Percentiles rank a stretch among this genome's conserved stretches.
Conservation (phyloP, 208 protist genomes). For the Angomonas ambiguus region DNA sequence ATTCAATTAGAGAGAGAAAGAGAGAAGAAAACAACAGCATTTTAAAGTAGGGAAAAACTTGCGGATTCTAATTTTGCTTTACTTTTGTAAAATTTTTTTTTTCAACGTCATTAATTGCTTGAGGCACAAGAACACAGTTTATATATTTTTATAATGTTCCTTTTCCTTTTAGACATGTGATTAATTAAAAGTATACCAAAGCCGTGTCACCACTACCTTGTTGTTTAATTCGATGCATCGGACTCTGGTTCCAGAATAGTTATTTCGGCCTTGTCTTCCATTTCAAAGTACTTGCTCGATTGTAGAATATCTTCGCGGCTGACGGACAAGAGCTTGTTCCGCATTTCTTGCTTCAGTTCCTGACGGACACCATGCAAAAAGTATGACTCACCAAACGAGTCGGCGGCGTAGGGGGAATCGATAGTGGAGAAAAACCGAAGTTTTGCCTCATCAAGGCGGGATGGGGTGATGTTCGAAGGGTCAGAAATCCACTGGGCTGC, state of each 20-base stretch:
- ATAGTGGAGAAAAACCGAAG: conserved; percentile 81
- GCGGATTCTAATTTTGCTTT: too few species aligned
- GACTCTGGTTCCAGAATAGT: conserved; percentile 29
- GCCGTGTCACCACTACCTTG: too few species aligned
- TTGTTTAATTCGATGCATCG: conserved; percentile 3
- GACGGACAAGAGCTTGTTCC: conserved; percentile 61
- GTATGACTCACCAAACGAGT: conserved; percentile 76
- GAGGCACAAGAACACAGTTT: too few species aligned
- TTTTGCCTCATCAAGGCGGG: conserved; percentile 78
- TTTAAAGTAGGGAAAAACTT: too few species aligned
- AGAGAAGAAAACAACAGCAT: too few species aligned
- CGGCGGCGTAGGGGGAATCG: conserved; percentile 83
- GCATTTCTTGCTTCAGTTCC: conserved; percentile 72
- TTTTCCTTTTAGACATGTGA: background rate
- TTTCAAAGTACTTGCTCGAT: conserved; percentile 51
- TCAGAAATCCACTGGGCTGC: conserved; percentile 60
- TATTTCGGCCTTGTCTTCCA: conserved; percentile 11
- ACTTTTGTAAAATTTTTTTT: too few species aligned
- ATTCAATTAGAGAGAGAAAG: too few species aligned
- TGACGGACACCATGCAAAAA: conserved; percentile 72
- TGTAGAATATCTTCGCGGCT: conserved; percentile 57
- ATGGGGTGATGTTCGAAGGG: conserved; percentile 47
- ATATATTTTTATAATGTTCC: background rate
- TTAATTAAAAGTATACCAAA: background rate
- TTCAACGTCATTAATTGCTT: too few species aligned